Percentiles rank a stretch among this genome's conserved stretches.
phyloP scores from a whole-genome alignment of 768 basidiomycete genomes.

The Royoungia palumana region DNA sequence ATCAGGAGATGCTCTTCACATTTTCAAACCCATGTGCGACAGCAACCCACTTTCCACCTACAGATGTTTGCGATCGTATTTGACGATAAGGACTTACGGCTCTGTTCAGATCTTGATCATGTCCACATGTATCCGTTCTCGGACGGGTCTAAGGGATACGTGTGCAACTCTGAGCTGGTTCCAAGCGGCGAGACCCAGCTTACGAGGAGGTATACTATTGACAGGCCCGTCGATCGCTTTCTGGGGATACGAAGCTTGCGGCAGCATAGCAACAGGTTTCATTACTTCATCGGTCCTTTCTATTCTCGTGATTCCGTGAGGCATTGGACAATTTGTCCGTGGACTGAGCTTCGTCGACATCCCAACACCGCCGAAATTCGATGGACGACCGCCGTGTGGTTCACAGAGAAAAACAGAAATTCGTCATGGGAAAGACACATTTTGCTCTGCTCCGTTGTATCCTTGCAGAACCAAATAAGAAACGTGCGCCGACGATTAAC shows the following conservation, averaged over 20 bases:
- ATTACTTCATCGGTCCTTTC: slow-evolving; percentile 27
- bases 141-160: slow-evolving; percentile 2
- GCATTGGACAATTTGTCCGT: slow-evolving; percentile 14
- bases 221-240: slow-evolving; percentile 17
- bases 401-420: neutral
- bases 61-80: slow-evolving; percentile 13
- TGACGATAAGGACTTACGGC: slow-evolving; percentile 24
- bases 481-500: neutral
- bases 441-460: neutral
- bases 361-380: slow-evolving; percentile 25
- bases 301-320: slow-evolving; percentile 30
- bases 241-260: slow-evolving; percentile 15
- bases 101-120: slow-evolving; percentile 6
- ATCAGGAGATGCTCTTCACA: slow-evolving; percentile 6
- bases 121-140: slow-evolving; percentile 20
- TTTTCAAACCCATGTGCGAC: slow-evolving; percentile 12
- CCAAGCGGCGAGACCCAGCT: neutral
- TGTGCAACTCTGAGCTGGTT: neutral
- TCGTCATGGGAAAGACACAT: neutral
- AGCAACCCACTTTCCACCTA: slow-evolving; percentile 1
- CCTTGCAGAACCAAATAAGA: neutral
- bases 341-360: slow-evolving; percentile 13
- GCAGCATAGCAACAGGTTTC: slow-evolving; percentile 23
- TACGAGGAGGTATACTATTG: slow-evolving; percentile 3
- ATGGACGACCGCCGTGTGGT: slow-evolving; percentile 13